Evolutionary conservation across 2,329 filamentous ascomycete species (phyloP).

Genomic region (Aspergillus brasiliensis): DNA sequence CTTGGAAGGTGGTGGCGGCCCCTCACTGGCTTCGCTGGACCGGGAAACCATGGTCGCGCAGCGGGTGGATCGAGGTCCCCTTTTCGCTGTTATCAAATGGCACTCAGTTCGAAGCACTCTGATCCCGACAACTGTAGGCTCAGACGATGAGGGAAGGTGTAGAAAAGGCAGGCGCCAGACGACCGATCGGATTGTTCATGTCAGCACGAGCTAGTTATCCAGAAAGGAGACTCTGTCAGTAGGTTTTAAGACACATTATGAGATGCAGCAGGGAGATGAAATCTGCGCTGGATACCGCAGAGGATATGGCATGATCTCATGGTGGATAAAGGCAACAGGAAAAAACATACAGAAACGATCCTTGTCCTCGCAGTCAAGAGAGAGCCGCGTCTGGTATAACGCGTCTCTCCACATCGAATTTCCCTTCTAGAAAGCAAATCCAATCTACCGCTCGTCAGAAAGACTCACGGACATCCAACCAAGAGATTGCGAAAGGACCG

Average conservation of each 20-base stretch:
- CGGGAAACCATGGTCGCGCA: conserved; percentile 42
- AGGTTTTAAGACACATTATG: conserved; percentile 13
- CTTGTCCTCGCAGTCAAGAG: conserved; percentile 28
- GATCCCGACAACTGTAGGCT: conserved; percentile 23
- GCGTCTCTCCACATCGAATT: conserved; percentile 25
- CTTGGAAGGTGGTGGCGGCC: conserved; percentile 37
- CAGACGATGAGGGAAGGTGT: conserved; percentile 25
- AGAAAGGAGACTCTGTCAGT: conserved; percentile 14
- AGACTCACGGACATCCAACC: not conserved
- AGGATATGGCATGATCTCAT: conserved; percentile 18
- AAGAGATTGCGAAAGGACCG: not conserved
- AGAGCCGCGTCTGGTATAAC: conserved; percentile 22
- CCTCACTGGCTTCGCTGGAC: conserved; percentile 40
- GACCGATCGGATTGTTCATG: conserved; percentile 35
- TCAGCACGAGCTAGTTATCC: conserved; percentile 28
- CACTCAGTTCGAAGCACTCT: conserved; percentile 2
- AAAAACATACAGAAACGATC: conserved; percentile 29
- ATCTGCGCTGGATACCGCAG: not conserved
- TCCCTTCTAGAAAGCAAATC: conserved; percentile 2
- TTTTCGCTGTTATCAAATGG: not conserved
- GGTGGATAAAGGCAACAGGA: conserved; percentile 14
- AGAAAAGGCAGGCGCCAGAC: conserved; percentile 37
- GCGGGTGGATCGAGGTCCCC: not conserved
- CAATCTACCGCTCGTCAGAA: not conserved
- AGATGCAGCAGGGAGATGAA: not conserved